These are phyloP conservation scores for Plasmodium fragile DNA, from an alignment of 169 alveolate genomes.

Conservation along the genomic window DNA sequence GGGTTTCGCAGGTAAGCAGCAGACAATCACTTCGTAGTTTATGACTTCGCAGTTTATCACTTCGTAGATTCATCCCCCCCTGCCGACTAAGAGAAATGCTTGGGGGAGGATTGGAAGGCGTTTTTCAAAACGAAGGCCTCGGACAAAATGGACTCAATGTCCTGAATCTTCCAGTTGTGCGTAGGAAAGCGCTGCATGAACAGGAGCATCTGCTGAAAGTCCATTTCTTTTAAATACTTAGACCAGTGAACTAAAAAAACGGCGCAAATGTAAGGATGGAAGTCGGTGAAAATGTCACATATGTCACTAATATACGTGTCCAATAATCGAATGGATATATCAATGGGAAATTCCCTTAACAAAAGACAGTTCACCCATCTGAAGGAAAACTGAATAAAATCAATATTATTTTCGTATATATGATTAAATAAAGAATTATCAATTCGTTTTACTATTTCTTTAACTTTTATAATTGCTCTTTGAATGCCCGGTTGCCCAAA, in stretches of 20 bases:
- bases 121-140: slow-evolving; percentile 87
- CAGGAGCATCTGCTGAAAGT: slow-evolving; percentile 90
- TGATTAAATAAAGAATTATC: slow-evolving; percentile 89
- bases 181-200: slow-evolving; percentile 93
- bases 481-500: slow-evolving; percentile 96
- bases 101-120: slow-evolving; percentile 73
- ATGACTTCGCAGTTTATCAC: not conserved
- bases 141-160: slow-evolving; percentile 92
- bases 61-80: not conserved
- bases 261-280: slow-evolving; percentile 93
- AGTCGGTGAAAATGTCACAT: slow-evolving; percentile 87
- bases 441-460: slow-evolving; percentile 92
- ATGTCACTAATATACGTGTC: slow-evolving; percentile 93
- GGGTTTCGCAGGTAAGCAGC: not conserved
- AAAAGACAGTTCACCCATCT: slow-evolving; percentile 94
- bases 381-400: slow-evolving; percentile 92
- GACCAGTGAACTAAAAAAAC: slow-evolving; percentile 91
- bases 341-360: slow-evolving; percentile 84
- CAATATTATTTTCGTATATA: slow-evolving; percentile 87
- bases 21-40: not conserved
- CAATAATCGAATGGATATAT: slow-evolving; percentile 90
- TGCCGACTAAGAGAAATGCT: slow-evolving; percentile 39
- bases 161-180: slow-evolving; percentile 89
- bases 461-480: slow-evolving; percentile 89
- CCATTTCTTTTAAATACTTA: slow-evolving; percentile 88